Percentiles rank a stretch among this genome's conserved stretches.
phyloP scores from a whole-genome alignment of 768 basidiomycete genomes.

The Phaeotremella fagi region DNA sequence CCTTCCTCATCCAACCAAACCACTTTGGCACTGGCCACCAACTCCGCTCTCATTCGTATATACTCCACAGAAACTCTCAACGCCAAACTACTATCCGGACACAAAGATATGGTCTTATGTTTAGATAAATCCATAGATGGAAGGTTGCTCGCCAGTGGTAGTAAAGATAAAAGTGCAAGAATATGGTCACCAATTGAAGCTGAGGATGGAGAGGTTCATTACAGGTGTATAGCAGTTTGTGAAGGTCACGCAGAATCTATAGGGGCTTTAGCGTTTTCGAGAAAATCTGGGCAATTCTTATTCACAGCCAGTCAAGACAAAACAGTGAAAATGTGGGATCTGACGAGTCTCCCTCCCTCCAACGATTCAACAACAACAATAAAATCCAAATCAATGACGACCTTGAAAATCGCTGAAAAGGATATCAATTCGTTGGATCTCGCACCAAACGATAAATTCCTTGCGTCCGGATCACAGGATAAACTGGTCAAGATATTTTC shows the following conservation, averaged over 20 bases:
- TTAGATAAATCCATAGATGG: slow-evolving; percentile 68
- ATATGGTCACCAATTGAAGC: slow-evolving; percentile 63
- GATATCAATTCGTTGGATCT: slow-evolving; percentile 97
- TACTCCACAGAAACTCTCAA: slow-evolving; percentile 74
- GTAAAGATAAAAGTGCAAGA: slow-evolving; percentile 83
- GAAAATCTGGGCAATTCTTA: slow-evolving; percentile 61
- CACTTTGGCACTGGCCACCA: slow-evolving; percentile 90
- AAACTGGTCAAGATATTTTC: slow-evolving; percentile 86
- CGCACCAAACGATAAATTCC: slow-evolving; percentile 76
- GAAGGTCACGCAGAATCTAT: slow-evolving; percentile 93
- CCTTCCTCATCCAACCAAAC: slow-evolving; percentile 53
- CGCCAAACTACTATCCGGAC: slow-evolving; percentile 78
- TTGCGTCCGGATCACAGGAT: slow-evolving; percentile 94
- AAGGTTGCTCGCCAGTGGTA: slow-evolving; percentile 75
- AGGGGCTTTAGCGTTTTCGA: slow-evolving; percentile 81
- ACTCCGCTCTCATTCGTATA: slow-evolving; percentile 88
- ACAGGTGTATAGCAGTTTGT: slow-evolving; percentile 76
- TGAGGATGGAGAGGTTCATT: slow-evolving; percentile 50
- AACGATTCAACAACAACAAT: slow-evolving; percentile 51
- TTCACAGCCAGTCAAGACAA: slow-evolving; percentile 96
- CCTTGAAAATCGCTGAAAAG: slow-evolving; percentile 91
- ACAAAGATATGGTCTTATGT: slow-evolving; percentile 84
- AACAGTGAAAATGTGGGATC: slow-evolving; percentile 98
- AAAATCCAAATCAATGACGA: slow-evolving; percentile 71
- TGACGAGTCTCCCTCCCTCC: slow-evolving; percentile 49